Conservation (phyloP, 345 rosid species). For the Sonneratia caseolaris region DNA sequence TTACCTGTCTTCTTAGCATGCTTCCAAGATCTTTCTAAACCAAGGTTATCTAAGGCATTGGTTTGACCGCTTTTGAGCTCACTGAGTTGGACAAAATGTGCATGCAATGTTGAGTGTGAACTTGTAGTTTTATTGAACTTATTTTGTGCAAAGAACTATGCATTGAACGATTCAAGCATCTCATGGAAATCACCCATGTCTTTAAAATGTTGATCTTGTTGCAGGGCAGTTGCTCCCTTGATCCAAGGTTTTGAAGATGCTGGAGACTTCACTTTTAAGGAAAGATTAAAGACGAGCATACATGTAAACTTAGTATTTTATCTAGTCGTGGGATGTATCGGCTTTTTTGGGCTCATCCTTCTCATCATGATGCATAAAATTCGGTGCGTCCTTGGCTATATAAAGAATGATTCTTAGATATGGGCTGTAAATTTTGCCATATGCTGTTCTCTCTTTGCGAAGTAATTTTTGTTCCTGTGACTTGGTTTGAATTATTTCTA, state of each 20-base stretch:
- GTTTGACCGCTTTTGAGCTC: not conserved
- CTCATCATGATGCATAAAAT: slow-evolving; percentile 59
- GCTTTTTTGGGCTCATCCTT: slow-evolving; percentile 84
- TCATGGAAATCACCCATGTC: slow-evolving; percentile 17
- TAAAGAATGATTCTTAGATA: slow-evolving; percentile 4
- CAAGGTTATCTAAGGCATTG: not conserved
- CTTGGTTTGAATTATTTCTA: not conserved
- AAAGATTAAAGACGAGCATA: slow-evolving; percentile 84
- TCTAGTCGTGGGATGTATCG: slow-evolving; percentile 76
- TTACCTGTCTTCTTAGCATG: not conserved
- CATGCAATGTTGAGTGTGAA: not conserved
- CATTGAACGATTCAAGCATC: not conserved
- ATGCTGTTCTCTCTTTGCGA: not conserved
- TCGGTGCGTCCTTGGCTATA: slow-evolving; percentile 27
- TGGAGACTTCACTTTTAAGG: slow-evolving; percentile 84
- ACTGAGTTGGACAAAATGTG: not conserved
- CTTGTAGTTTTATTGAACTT: not conserved
- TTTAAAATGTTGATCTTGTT: slow-evolving; percentile 38
- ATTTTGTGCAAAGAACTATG: not conserved
- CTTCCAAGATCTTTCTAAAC: not conserved
- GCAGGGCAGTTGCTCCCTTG: slow-evolving; percentile 99
- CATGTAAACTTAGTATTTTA: slow-evolving; percentile 90
- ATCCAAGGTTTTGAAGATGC: slow-evolving; percentile 99
- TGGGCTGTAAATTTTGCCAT: not conserved
- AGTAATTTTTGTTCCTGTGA: not conserved